Base-by-base conservation (phyloP, 2,329 filamentous ascomycete genomes). In the Diaporthe sp. region DNA sequence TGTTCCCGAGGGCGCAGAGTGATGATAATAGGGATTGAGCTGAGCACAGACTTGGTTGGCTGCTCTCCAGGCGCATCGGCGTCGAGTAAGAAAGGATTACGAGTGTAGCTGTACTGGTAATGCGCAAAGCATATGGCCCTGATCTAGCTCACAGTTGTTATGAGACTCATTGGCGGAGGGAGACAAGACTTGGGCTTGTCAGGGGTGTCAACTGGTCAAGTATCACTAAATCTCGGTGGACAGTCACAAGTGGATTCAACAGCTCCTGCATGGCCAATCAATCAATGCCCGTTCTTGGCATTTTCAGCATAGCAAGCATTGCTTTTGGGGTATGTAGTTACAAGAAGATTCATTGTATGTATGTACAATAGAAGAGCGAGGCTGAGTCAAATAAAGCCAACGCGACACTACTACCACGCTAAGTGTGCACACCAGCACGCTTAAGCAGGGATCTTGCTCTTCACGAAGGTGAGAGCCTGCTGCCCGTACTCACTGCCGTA, bases 401-500 rank as follows among this genome's bases (percentile, higher is more conserved):
- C 35, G 45, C n/a, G 30, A 52, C 47, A 12, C n/a, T 54, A 17
- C 64, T 54, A 8, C 64, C 19, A 52, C 28, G 64, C 33, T 28
- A 22, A 54, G n/a, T 25, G 22, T 40, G 30, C 33, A 40, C 22
- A 38, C 33, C n/a, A 9, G 15, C 47, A 40, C 6, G 12, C 19
- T 52, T 68, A 55, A 13, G 70, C 57, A 40, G 45, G 6, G 25
- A 89, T 77, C 82, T 88, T 89, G 80, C 81, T 84, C 81, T 90
- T 87, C 79, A 91, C 86, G 77, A 91, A 92, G n/a, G 83, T 80
- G 47, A 91, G 80, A 22, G 90, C 90, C 74, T 86, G 84, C 64
- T 86, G 82, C 4, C 90, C 90, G 77, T 92, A 92, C 79, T 88
- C 87, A 75, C 79, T 84, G 15, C 88, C 89, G 76, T 92, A 92